phyloP scores from a whole-genome alignment of 805 yeast genomes.

The Kuraishia borneana region DNA sequence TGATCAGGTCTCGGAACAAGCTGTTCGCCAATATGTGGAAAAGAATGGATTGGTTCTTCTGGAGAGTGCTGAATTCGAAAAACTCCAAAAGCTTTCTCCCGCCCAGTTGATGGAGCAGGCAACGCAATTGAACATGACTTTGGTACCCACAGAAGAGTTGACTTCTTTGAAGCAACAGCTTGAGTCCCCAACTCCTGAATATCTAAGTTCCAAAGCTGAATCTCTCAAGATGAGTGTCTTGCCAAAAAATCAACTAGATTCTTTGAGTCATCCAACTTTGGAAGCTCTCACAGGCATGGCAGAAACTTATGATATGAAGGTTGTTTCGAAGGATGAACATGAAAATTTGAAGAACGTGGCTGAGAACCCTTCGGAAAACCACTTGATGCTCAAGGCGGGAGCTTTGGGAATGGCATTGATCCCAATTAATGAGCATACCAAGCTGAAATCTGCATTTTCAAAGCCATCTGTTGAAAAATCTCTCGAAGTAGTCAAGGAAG shows the following conservation, averaged over 20 bases:
- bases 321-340: constrained; percentile 2
- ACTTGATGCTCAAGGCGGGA: constrained; percentile 5
- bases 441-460: constrained; percentile 5
- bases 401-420: constrained; percentile 7
- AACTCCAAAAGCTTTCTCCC: constrained; percentile 4
- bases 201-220: background rate
- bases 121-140: constrained; percentile 3
- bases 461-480: constrained; percentile 8
- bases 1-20: background rate
- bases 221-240: background rate
- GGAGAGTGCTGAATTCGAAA: constrained; percentile 10
- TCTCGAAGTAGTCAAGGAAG: background rate
- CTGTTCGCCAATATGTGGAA: constrained; percentile 1
- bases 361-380: constrained; percentile 10
- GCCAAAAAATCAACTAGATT: background rate
- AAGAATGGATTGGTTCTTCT: constrained; percentile 12
- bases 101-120: constrained; percentile 1
- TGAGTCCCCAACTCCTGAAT: constrained; percentile 7
- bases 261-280: constrained; percentile 5
- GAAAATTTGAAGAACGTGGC: constrained; percentile 1
- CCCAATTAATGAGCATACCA: constrained; percentile 7
- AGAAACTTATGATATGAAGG: constrained; percentile 5
- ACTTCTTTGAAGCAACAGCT: constrained; percentile 5
- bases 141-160: constrained; percentile 10
- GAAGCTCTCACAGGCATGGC: constrained; percentile 8